Conservation (phyloP, 73 alveolate species). For the Paramecium pentaurelia region DNA sequence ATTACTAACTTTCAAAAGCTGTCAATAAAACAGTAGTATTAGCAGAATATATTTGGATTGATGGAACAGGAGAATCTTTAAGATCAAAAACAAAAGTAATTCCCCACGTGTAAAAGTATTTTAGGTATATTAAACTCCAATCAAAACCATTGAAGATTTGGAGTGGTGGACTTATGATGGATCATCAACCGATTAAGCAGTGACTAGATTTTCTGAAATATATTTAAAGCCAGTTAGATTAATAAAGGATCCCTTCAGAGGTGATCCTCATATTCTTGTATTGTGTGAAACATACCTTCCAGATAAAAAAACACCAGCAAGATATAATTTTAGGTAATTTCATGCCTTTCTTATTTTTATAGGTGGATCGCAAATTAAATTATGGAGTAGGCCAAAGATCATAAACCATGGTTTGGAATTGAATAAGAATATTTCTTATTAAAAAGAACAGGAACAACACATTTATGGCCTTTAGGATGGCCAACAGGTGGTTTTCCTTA, state of each 20-base stretch:
- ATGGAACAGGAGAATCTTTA: conserved; percentile 73
- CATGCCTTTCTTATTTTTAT: neutral
- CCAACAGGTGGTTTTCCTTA: conserved; percentile 88
- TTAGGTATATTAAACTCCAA: conserved; percentile 45
- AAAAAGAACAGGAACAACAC: conserved; percentile 64
- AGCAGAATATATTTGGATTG: conserved; percentile 86
- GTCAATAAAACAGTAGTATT: neutral
- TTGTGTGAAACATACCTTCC: conserved; percentile 82
- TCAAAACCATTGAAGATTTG: conserved; percentile 62
- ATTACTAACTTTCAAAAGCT: neutral
- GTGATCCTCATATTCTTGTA: conserved; percentile 76
- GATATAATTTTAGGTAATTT: conserved; percentile 73
- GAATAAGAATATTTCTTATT: conserved; percentile 92
- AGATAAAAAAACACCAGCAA: conserved; percentile 84
- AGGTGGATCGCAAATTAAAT: conserved; percentile 56
- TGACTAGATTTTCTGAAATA: conserved; percentile 86
- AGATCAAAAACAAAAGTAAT: conserved; percentile 72
- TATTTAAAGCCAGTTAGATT: conserved; percentile 79
- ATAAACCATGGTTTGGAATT: conserved; percentile 92
- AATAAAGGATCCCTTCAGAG: conserved; percentile 91
- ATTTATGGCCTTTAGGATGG: conserved; percentile 77
- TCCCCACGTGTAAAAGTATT: neutral
- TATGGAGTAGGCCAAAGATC: conserved; percentile 65
- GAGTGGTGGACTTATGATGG: conserved; percentile 97
- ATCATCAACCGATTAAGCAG: conserved; percentile 87